These are phyloP conservation scores for Smallanthus sonchifolius DNA, from an alignment of 129 eudicot genomes.

Conservation along the genomic window DNA sequence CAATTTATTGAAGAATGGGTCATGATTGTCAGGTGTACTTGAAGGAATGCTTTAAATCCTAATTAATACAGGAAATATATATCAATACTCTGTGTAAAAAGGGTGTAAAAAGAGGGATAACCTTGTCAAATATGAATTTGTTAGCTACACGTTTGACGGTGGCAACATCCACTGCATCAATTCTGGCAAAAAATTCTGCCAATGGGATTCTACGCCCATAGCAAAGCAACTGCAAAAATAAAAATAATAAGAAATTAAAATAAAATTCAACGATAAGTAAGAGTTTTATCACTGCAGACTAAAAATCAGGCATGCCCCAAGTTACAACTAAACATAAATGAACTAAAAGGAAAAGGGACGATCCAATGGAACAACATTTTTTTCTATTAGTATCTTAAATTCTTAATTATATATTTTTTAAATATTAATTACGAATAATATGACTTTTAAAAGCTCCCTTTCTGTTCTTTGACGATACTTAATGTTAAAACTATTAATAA, in stretches of 20 bases:
- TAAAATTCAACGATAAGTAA: neutral
- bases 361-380: neutral
- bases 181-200: conserved; percentile 83
- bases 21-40: neutral
- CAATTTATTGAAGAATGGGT: neutral
- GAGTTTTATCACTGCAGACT: neutral
- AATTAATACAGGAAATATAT: neutral
- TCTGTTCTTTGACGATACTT: neutral
- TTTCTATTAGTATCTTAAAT: neutral
- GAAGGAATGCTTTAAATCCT: neutral
- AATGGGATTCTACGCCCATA: conserved; percentile 84
- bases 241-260: neutral
- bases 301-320: neutral
- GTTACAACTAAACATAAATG: neutral
- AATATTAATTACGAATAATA: neutral
- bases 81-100: neutral
- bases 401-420: neutral
- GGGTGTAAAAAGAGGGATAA: conserved; percentile 16
- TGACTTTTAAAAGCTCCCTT: neutral
- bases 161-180: conserved; percentile 78
- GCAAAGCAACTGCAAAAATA: conserved; percentile 55
- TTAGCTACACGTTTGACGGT: conserved; percentile 83
- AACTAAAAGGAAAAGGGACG: neutral
- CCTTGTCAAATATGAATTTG: conserved; percentile 70
- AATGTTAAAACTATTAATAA: neutral